Evolutionary conservation across 1,284 basidiomycete species (phyloP), one percentile per base, ranked within the genome.

Genomic region (Puccinia triticina): DNA sequence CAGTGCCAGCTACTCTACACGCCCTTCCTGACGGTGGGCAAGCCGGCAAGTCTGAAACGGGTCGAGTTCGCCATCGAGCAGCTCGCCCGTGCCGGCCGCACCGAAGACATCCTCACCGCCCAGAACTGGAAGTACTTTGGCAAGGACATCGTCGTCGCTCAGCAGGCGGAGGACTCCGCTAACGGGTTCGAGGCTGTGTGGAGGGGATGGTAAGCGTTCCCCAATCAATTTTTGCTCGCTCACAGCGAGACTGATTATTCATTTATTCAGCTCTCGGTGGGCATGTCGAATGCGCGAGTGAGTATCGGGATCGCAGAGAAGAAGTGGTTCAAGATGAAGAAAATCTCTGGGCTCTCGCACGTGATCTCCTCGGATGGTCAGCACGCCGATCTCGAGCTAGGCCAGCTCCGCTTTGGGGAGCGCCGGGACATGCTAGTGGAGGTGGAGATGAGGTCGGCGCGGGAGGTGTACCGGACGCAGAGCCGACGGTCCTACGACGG

Each of bases 381-480:
- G 85, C 92, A 98, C 85, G 94, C 96, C 55, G 96, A 98, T 86
- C 91, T 98, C 77, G 94, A 98, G 85, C 90, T 99, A 23, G 93
- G 94, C 57, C 95, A 97, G 87, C 88, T 97, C 85, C 90, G 94
- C 77, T 95, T 93, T 86, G 95, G 94, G 50, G 95, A 97, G 89
- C 90, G 91, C 85, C 93, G 95, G 87, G 95, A 98, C 89, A 94
- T 98, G 90, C 89, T 98, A 29, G 90, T 98, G 83, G 95, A 98
- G 88, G 90, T 97, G 69, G 95, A 98, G 88, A 90, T 96, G 81
- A 93, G 94, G 86, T 71, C 84, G 86, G 82, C 83, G 86, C 32
- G 74, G 16, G 69, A 77, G 72, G 64, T 64, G n/a, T 43, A 82
- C 64, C 34, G 57, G 40, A 79, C 55, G 23, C 53, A 80, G 23